Conservation (phyloP, 805 yeast species). For the Isabelozyma pseudorhagii region DNA sequence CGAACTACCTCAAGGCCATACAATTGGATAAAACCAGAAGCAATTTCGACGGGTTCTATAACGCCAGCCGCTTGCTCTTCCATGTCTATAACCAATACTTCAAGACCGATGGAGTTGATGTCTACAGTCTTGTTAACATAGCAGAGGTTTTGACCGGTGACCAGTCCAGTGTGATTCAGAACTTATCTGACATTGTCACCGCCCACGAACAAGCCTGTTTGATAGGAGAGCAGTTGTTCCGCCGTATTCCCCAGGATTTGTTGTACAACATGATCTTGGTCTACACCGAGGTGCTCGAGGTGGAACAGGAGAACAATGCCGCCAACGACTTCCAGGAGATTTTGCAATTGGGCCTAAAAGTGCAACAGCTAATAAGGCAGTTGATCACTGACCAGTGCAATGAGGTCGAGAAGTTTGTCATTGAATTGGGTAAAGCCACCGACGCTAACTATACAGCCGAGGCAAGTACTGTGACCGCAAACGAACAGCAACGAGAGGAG, state of each 20-base stretch:
- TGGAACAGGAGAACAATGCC: slow-evolving; percentile 16
- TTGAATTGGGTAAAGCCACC: slow-evolving; percentile 14
- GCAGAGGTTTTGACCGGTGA: slow-evolving; percentile 28
- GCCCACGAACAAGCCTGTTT: slow-evolving; percentile 38
- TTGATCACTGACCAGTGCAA: slow-evolving; percentile 24
- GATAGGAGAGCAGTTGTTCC: background rate
- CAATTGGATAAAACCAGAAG: slow-evolving; percentile 7
- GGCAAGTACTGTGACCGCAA: background rate
- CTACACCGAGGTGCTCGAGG: slow-evolving; percentile 46
- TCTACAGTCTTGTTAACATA: slow-evolving; percentile 26
- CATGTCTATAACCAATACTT: slow-evolving; percentile 53
- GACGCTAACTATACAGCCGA: background rate
- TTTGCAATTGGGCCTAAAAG: slow-evolving; percentile 11
- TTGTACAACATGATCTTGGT: slow-evolving; percentile 46
- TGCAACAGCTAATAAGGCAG: slow-evolving; percentile 16
- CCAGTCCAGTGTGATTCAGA: slow-evolving; percentile 36
- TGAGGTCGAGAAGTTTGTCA: slow-evolving; percentile 24
- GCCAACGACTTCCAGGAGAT: slow-evolving; percentile 10
- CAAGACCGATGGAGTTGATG: slow-evolving; percentile 44
- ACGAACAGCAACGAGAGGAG: slow-evolving; percentile 5
- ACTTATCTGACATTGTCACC: slow-evolving; percentile 28
- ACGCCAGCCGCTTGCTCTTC: slow-evolving; percentile 55
- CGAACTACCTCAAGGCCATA: slow-evolving; percentile 39
- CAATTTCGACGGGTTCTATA: slow-evolving; percentile 51
- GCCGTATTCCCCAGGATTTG: slow-evolving; percentile 37